Evolutionary conservation across 495 filamentous ascomycete species (phyloP).

Genomic region (Parathielavia hyrcaniae): DNA sequence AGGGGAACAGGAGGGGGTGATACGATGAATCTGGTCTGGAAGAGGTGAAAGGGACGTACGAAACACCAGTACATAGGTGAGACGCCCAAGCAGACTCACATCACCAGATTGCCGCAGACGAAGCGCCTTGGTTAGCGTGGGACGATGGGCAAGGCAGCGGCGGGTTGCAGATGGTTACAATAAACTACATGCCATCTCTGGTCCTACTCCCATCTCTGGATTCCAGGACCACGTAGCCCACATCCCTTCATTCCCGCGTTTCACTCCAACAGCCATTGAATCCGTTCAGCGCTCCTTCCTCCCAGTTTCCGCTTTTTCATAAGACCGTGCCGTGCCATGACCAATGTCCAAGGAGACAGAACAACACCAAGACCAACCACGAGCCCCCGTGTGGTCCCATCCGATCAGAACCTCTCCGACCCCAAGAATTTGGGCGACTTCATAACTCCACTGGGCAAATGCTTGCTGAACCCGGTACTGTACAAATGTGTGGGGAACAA

Average conservation of each 20-base stretch:
- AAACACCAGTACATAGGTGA: background rate
- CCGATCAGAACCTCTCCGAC: background rate
- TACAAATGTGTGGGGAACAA: constrained; percentile 13
- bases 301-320: constrained; percentile 3
- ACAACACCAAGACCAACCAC: constrained; percentile 5
- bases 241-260: background rate
- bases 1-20: constrained; percentile 28
- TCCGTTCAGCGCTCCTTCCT: constrained; percentile 5
- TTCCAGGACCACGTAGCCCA: too few relatives aligned
- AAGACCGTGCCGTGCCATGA: constrained; percentile 10
- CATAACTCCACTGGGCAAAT: constrained; percentile 11
- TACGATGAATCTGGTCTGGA: constrained; percentile 1
- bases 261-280: background rate
- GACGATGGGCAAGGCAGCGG: background rate
- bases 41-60: background rate
- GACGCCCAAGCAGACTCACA: background rate
- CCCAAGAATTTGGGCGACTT: background rate
- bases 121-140: too few relatives aligned
- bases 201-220: background rate
- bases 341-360: constrained; percentile 10
- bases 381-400: background rate
- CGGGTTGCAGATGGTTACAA: constrained; percentile 1
- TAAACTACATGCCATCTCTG: constrained; percentile 1
- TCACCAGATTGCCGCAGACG: background rate
- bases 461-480: constrained; percentile 15